Evolutionary conservation across 2,329 filamentous ascomycete genomes (phyloP).

Genomic region (Microdochium nivale): DNA sequence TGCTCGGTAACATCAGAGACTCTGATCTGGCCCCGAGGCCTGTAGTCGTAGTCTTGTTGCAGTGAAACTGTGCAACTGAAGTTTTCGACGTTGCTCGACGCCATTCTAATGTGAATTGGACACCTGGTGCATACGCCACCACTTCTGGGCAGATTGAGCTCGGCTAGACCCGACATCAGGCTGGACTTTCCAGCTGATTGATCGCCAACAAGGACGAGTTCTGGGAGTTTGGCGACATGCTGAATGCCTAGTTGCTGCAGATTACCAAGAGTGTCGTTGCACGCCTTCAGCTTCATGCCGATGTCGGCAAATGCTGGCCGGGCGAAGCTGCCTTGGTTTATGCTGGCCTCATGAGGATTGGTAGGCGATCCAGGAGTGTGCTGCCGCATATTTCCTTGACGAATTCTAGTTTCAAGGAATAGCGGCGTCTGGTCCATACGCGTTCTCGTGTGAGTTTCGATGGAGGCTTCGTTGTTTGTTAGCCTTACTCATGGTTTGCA

Average conservation of each 20-base stretch:
- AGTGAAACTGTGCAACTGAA: constrained; percentile 66
- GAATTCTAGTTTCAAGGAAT: constrained; percentile 14
- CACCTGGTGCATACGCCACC: constrained; percentile 72
- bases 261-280: constrained; percentile 57
- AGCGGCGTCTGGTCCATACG: constrained; percentile 14
- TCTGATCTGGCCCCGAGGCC: constrained; percentile 31
- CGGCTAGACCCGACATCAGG: constrained; percentile 54
- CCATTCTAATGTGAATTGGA: constrained; percentile 70
- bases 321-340: constrained; percentile 19
- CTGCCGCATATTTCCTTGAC: constrained; percentile 1
- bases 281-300: constrained; percentile 53
- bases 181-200: constrained; percentile 75
- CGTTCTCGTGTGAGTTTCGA: constrained; percentile 11
- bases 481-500: background rate
- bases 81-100: constrained; percentile 37
- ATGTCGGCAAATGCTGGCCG: constrained; percentile 41
- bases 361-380: constrained; percentile 8
- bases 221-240: constrained; percentile 62
- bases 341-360: constrained; percentile 15
- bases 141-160: constrained; percentile 62
- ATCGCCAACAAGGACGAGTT: constrained; percentile 76
- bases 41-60: constrained; percentile 53
- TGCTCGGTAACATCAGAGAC: constrained; percentile 37
- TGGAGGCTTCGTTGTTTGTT: constrained; percentile 10
- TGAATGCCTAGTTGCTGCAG: constrained; percentile 67